These are phyloP conservation scores for Colletotrichum scovillei DNA, from an alignment of 2,329 filamentous ascomycete species.

Conservation along the genomic window DNA sequence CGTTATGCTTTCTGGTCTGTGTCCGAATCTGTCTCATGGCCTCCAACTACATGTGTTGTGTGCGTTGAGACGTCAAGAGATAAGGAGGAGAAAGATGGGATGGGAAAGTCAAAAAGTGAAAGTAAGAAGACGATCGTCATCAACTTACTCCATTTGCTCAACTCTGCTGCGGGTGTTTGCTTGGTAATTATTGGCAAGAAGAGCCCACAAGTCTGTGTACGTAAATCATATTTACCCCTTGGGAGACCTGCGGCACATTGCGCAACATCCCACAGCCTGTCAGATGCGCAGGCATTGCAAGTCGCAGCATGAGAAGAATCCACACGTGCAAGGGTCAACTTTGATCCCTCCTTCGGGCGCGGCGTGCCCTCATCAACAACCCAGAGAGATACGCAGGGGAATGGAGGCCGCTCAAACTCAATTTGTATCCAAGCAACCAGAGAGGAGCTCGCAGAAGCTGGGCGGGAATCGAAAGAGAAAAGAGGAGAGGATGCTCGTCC, in stretches of 20 bases:
- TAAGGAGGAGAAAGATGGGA: neutral
- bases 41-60: neutral
- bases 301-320: conserved; percentile 5
- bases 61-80: neutral
- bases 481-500: neutral
- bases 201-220: conserved; percentile 5
- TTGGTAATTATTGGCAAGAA: conserved; percentile 6
- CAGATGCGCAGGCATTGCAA: conserved; percentile 6
- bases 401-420: conserved; percentile 11
- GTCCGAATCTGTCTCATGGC: neutral
- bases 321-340: neutral
- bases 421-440: neutral
- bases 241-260: neutral
- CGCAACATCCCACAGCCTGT: conserved; percentile 17
- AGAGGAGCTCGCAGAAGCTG: neutral
- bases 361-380: neutral
- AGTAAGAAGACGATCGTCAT: conserved; percentile 4
- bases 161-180: neutral
- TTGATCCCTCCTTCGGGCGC: neutral
- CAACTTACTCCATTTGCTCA: neutral
- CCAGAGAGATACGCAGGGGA: neutral
- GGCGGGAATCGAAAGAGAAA: neutral
- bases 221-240: conserved; percentile 17
- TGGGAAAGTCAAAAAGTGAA: neutral
- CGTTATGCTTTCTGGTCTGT: neutral